Evolutionary conservation across 2,329 filamentous ascomycete genomes (phyloP).

Genomic region (Trichoderma hamatum): DNA sequence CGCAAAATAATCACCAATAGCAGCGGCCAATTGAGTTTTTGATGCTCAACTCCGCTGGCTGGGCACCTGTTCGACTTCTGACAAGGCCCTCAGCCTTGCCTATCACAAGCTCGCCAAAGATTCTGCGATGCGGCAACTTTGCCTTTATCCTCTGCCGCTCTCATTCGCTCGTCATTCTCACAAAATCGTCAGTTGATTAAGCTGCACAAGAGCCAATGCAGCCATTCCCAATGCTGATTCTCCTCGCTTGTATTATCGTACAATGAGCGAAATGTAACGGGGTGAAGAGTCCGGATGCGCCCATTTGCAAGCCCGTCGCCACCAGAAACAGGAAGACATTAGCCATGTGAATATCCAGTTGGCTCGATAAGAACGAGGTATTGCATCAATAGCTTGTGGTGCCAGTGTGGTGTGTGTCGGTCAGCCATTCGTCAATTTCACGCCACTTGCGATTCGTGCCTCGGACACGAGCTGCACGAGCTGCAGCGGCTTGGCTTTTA

Average conservation of each 20-base stretch:
- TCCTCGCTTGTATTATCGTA: neutral
- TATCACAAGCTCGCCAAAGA: constrained; percentile 16
- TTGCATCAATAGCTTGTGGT: constrained; percentile 24
- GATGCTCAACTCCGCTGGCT: neutral
- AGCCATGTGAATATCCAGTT: constrained; percentile 24
- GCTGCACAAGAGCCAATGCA: constrained; percentile 24
- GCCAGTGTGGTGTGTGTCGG: constrained; percentile 23
- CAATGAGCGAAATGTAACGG: constrained; percentile 20
- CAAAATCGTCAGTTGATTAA: constrained; percentile 6
- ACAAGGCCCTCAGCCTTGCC: constrained; percentile 21
- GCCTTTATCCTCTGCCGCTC: constrained; percentile 21
- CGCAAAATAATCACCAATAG: constrained; percentile 22
- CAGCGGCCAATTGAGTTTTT: constrained; percentile 12
- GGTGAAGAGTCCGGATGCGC: constrained; percentile 1
- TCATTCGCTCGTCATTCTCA: constrained; percentile 13
- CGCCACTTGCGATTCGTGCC: constrained; percentile 22
- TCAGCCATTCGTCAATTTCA: constrained; percentile 21
- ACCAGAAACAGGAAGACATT: constrained; percentile 14
- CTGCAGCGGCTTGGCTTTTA: neutral
- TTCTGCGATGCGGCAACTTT: constrained; percentile 5
- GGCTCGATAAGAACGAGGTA: constrained; percentile 16
- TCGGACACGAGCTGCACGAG: constrained; percentile 14
- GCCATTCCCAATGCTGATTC: constrained; percentile 18
- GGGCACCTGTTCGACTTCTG: neutral
- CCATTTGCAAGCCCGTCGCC: constrained; percentile 12